phyloP scores from a whole-genome alignment of 176 grass and related monocot genomes.

The Lolium multiflorum region DNA sequence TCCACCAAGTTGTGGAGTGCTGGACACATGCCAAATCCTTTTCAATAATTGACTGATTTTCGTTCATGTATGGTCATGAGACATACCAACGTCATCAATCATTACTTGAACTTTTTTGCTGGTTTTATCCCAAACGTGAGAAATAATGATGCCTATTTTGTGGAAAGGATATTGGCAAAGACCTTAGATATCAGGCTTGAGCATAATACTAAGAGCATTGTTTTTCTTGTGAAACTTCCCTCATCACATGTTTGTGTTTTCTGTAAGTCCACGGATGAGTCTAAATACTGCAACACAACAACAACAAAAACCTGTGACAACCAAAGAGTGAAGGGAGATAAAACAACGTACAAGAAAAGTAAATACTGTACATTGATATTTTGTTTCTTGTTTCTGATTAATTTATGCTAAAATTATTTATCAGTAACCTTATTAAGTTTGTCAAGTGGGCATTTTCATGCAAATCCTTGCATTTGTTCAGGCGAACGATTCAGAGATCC shows the following conservation, averaged over 20 bases:
- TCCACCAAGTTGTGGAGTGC: not conserved
- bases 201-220: not conserved
- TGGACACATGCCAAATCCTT: not conserved
- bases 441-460: not conserved
- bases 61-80: not conserved
- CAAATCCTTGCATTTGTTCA: conserved; percentile 42
- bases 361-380: not conserved
- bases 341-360: not conserved
- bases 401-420: conserved; percentile 16
- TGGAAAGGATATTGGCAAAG: not conserved
- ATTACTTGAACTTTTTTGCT: not conserved
- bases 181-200: not conserved
- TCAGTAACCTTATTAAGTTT: conserved; percentile 13
- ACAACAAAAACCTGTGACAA: not conserved
- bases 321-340: not conserved
- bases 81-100: conserved; percentile 4
- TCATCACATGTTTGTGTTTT: not conserved
- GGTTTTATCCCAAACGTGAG: not conserved
- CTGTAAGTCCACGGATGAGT: not conserved
- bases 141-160: not conserved
- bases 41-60: not conserved
- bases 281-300: not conserved
- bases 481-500: conserved; percentile 96
- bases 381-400: conserved; percentile 14
- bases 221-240: not conserved